Evolutionary conservation across 1,284 basidiomycete genomes (phyloP).

Genomic region (Ustilago tritici): DNA sequence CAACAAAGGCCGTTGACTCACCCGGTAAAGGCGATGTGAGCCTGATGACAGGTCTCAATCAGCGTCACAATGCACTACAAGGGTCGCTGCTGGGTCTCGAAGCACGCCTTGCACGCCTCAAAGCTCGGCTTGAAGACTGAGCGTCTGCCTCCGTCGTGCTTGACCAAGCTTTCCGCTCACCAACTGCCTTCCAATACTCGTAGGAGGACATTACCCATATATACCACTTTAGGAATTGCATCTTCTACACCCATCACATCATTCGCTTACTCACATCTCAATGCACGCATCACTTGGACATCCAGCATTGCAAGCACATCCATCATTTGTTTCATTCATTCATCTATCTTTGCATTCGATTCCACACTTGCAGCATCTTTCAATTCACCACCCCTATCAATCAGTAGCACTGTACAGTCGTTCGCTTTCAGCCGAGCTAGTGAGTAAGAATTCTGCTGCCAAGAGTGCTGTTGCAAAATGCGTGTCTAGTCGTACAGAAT

Average conservation of each 20-base stretch:
- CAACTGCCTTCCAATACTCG: not conserved
- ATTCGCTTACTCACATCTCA: conserved; percentile 9
- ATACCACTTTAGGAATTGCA: not conserved
- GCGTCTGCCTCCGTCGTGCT: not conserved
- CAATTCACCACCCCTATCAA: not conserved
- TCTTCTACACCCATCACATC: not conserved
- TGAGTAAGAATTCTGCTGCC: not conserved
- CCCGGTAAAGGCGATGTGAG: conserved; percentile 38
- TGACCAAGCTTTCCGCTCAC: not conserved
- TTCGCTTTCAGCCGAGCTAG: not conserved
- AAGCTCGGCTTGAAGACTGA: conserved; percentile 41
- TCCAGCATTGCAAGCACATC: conserved; percentile 8
- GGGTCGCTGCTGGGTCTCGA: conserved; percentile 45
- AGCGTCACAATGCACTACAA: conserved; percentile 43
- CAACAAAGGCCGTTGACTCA: conserved; percentile 12
- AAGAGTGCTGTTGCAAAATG: not conserved
- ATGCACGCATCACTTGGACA: conserved; percentile 3
- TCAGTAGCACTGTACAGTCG: not conserved
- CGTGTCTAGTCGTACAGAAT: conserved; percentile 42
- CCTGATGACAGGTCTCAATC: conserved; percentile 46
- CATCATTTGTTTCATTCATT: not conserved
- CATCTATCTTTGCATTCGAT: conserved; percentile 7
- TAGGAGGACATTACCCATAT: not conserved
- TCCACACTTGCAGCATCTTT: not conserved
- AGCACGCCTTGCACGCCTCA: conserved; percentile 35